Base-by-base conservation (phyloP, 1,284 basidiomycete genomes). In the Golubevia pallescens region DNA sequence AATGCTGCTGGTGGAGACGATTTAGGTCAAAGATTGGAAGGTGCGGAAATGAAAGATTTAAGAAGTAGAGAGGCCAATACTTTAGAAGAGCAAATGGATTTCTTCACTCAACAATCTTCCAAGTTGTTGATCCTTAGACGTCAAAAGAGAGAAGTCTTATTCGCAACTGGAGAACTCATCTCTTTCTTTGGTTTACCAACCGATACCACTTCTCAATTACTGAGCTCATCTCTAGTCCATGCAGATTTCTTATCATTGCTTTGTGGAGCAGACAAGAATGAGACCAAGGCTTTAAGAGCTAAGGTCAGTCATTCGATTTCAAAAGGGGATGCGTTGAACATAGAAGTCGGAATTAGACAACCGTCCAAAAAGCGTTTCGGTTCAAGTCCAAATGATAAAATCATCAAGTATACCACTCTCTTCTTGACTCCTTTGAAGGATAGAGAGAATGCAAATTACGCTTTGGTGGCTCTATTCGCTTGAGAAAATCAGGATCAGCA, bases 61-160 rank as follows among this genome's bases (percentile, higher is more conserved):
- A 32, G 28, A 28, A 2, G 32, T 55, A 48, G 52, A 14, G 28
- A 48, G 48, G 54, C 52, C 24, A 24, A 19, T 57, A 57, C 53
- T 28, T 57, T 72, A 19, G 65, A 60, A 10, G 70, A 70, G 7
- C 70, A 72, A 53, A 63, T 72, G 42, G 68, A 57, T 2, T 68
- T 52, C 32, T 72, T 72, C 58, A 32, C 60, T 13, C 42, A 53
- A 48, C 53, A 63, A 42, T 72, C 69, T 60, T 60, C 57, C 6
- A 65, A 58, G 6, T 28, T 70, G 14, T 19, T 71, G 58, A 58
- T 72, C 61, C 62, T 72, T 59, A 59, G 65, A 21, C 53, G 69
- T 3, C 58, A 62, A 21, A 70, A 71, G 53, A 55, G 70, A 20
- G 64, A 70, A 32, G 57, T 70, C 58, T 59, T 71, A 38, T 71